These are phyloP conservation scores for Plantago coronopus DNA, from an alignment of 305 asterid species.

Conservation along the genomic window DNA sequence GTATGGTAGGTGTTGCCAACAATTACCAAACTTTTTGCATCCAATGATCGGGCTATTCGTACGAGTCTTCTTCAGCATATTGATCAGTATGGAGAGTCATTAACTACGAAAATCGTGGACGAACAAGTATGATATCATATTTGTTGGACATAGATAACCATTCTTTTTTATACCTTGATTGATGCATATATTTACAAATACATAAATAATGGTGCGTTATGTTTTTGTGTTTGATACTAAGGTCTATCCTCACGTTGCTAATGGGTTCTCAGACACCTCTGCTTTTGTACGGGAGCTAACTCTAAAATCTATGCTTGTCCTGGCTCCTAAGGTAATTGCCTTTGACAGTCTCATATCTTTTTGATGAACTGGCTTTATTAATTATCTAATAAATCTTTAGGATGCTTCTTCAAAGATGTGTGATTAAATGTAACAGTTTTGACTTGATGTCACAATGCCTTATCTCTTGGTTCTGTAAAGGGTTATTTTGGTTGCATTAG, in stretches of 20 bases:
- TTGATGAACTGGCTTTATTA: neutral
- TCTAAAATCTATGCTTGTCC: conserved; percentile 90
- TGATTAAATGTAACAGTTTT: neutral
- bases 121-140: conserved; percentile 66
- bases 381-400: too few species aligned
- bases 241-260: conserved; percentile 95
- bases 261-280: conserved; percentile 93
- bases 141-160: conserved; percentile 15
- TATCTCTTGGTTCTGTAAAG: neutral
- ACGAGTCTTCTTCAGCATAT: conserved; percentile 89
- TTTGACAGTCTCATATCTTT: conserved; percentile 18
- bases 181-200: conserved; percentile 19
- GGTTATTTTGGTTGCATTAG: too few species aligned
- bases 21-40: conserved; percentile 79
- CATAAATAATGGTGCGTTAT: conserved; percentile 16
- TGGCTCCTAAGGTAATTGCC: conserved; percentile 89
- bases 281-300: conserved; percentile 94
- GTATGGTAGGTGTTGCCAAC: conserved; percentile 72
- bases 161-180: conserved; percentile 14
- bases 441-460: neutral
- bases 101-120: conserved; percentile 80
- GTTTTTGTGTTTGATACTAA: conserved; percentile 23
- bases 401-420: too few species aligned
- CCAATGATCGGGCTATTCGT: conserved; percentile 87
- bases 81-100: conserved; percentile 91